A percentile compares a stretch with the other conserved stretches of the same genome.
Conservation (phyloP, 1,284 basidiomycete genomes). For the Flammula alnicola region DNA sequence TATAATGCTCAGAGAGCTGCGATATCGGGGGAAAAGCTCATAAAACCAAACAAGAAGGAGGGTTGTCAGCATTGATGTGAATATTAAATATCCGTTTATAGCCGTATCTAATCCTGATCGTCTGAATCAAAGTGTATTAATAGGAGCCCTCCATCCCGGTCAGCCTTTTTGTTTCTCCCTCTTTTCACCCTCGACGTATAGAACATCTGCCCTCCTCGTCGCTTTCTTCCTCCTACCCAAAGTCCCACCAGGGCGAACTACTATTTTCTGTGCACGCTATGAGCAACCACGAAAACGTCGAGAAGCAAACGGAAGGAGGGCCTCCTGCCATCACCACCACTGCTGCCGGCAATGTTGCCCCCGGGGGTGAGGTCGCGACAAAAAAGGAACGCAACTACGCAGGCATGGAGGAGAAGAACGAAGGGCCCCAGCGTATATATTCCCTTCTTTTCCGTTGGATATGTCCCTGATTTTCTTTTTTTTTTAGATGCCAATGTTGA, state of each 20-base stretch:
- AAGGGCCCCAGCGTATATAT: conserved; percentile 67
- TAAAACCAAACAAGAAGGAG: background rate
- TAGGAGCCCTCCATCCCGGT: background rate
- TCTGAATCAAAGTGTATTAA: background rate
- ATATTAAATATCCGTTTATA: background rate
- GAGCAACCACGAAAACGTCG: background rate
- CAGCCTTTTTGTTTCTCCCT: background rate
- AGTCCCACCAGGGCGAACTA: no score
- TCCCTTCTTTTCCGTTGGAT: conserved; percentile 4
- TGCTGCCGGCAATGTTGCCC: background rate
- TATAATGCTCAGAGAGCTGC: no score
- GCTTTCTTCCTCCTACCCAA: no score
- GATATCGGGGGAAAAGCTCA: no score
- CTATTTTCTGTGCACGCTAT: background rate
- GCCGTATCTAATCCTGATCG: background rate
- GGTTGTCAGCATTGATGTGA: background rate
- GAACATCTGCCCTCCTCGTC: no score
- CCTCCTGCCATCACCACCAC: background rate
- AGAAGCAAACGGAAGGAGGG: background rate
- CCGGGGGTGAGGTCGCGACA: conserved; percentile 31
- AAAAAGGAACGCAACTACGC: conserved; percentile 88
- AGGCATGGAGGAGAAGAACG: conserved; percentile 70
- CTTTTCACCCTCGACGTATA: background rate
- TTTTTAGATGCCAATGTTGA: conserved; percentile 79
- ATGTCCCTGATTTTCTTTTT: background rate